Evolutionary conservation across 1,284 basidiomycete species (phyloP).

Genomic region (Ustilago trichophora): DNA sequence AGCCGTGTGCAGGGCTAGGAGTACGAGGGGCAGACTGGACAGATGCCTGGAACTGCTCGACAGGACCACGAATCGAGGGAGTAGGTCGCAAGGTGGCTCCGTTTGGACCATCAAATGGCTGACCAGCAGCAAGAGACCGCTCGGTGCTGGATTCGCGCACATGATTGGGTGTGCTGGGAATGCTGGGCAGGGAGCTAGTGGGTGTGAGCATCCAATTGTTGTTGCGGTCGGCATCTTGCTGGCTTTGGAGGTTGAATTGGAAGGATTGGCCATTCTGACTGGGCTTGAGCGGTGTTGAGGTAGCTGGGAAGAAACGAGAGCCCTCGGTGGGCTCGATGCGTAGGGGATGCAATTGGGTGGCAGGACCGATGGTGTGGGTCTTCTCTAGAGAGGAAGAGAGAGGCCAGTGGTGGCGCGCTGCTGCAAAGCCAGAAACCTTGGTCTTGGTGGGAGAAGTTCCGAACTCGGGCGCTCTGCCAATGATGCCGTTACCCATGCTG

Average conservation of each 20-base stretch:
- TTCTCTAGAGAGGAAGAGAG: slow-evolving; percentile 39
- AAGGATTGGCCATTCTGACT: background rate
- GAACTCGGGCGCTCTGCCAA: slow-evolving; percentile 37
- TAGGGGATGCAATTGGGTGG: slow-evolving; percentile 30
- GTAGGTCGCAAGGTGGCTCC: slow-evolving; percentile 1
- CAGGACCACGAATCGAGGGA: slow-evolving; percentile 17
- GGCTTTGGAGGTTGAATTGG: background rate
- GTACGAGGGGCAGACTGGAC: slow-evolving; percentile 16
- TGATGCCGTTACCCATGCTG: slow-evolving; percentile 36
- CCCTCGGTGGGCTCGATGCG: slow-evolving; percentile 26
- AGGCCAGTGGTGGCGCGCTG: slow-evolving; percentile 32
- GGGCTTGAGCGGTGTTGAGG: slow-evolving; percentile 20
- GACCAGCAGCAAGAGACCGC: slow-evolving; percentile 1
- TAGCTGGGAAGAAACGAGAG: slow-evolving; percentile 26
- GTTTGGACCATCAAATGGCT: background rate
- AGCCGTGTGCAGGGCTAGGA: slow-evolving; percentile 18
- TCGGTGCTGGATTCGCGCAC: slow-evolving; percentile 28
- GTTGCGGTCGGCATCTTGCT: slow-evolving; percentile 13
- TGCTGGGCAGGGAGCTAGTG: slow-evolving; percentile 53
- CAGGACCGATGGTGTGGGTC: slow-evolving; percentile 7
- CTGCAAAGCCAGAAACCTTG: slow-evolving; percentile 1
- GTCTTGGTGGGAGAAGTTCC: slow-evolving; percentile 30
- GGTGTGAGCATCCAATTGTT: slow-evolving; percentile 56
- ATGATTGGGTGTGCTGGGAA: slow-evolving; percentile 45
- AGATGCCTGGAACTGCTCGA: slow-evolving; percentile 33